Percentiles rank a stretch among this genome's conserved stretches.
These are phyloP conservation scores for Kodamaea kakaduensis DNA, from an alignment of 805 yeast species.

Conservation along the genomic window DNA sequence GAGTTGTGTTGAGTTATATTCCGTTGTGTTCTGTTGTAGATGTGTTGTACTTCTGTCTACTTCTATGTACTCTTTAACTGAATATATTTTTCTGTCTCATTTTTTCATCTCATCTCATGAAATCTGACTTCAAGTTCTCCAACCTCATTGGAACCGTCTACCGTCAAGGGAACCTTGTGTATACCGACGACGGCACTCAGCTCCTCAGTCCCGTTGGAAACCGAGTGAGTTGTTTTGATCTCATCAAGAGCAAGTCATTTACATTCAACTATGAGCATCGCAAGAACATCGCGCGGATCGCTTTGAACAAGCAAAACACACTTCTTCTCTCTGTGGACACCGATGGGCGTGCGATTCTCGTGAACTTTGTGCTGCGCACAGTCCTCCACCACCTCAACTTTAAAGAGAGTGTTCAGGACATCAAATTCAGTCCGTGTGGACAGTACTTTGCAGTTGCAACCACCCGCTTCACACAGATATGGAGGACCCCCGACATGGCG, in stretches of 20 bases:
- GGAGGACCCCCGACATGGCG: slow-evolving; percentile 80
- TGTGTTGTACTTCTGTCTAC: background rate
- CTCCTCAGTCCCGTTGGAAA: slow-evolving; percentile 93
- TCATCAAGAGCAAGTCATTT: slow-evolving; percentile 76
- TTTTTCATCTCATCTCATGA: slow-evolving; percentile 43
- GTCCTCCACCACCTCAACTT: slow-evolving; percentile 94
- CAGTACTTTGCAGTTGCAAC: slow-evolving; percentile 79
- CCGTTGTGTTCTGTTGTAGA: background rate
- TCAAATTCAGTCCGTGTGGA: slow-evolving; percentile 88
- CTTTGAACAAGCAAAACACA: slow-evolving; percentile 78
- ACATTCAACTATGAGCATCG: slow-evolving; percentile 93
- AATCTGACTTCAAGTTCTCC: slow-evolving; percentile 83
- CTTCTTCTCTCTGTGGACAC: slow-evolving; percentile 78
- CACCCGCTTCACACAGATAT: slow-evolving; percentile 80
- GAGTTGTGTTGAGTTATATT: background rate
- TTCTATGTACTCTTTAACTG: background rate
- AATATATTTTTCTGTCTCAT: no score
- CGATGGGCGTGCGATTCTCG: slow-evolving; percentile 91
- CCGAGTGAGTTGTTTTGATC: slow-evolving; percentile 83
- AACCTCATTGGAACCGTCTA: slow-evolving; percentile 93
- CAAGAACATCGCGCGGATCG: slow-evolving; percentile 72
- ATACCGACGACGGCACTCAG: slow-evolving; percentile 80
- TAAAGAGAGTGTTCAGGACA: slow-evolving; percentile 67
- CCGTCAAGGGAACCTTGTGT: slow-evolving; percentile 83
- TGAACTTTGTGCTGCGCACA: slow-evolving; percentile 75